Evolutionary conservation across 768 basidiomycete species (phyloP).

Genomic region (Phlebiopsis gigantea): DNA sequence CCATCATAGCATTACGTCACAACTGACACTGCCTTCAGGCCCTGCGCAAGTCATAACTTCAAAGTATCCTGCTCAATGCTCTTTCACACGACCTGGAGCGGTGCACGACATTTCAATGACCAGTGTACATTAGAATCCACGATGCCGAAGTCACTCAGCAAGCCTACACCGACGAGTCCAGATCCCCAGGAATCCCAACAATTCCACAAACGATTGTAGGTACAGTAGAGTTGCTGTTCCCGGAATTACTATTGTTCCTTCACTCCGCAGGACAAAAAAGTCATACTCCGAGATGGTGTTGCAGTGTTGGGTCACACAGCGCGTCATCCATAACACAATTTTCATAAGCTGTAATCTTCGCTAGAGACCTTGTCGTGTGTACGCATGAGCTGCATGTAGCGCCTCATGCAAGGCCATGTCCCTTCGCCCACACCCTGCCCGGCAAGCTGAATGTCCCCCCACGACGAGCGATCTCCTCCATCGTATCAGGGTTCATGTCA

Average conservation of each 20-base stretch:
- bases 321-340: background rate
- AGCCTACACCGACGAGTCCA: too few relatives aligned
- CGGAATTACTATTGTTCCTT: background rate
- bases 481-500: conserved; percentile 37
- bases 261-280: background rate
- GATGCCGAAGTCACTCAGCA: too few relatives aligned
- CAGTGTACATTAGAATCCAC: too few relatives aligned
- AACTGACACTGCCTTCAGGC: background rate
- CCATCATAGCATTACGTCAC: background rate
- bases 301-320: background rate
- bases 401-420: conserved; percentile 14
- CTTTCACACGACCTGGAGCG: too few relatives aligned
- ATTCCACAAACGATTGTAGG: too few relatives aligned
- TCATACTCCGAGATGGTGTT: background rate
- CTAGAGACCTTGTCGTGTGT: background rate
- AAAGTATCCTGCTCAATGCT: too few relatives aligned
- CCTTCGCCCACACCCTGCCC: conserved; percentile 52
- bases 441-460: conserved; percentile 67
- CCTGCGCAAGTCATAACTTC: too few relatives aligned
- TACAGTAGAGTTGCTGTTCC: too few relatives aligned
- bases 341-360: background rate
- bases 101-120: too few relatives aligned
- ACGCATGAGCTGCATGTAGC: background rate
- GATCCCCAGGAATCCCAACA: too few relatives aligned
- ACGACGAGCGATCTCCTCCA: conserved; percentile 70